Evolutionary conservation across 2,329 filamentous ascomycete genomes (phyloP), one percentile per base, ranked within the genome.

Genomic region (Sarocladium strictum): DNA sequence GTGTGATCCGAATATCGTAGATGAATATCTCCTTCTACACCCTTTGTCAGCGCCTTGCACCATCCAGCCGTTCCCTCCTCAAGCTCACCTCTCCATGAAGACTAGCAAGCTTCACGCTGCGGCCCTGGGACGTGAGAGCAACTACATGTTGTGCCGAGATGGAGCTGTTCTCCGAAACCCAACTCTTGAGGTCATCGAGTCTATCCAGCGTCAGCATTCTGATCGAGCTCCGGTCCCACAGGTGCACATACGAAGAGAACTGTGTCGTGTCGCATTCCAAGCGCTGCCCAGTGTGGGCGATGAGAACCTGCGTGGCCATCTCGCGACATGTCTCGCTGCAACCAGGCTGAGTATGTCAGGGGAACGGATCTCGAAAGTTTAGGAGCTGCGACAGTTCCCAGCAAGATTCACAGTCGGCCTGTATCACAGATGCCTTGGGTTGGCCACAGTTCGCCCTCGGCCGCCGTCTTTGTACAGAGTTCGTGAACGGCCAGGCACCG

Each of bases 271-370:
- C 89, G 69, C 89, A 81, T 69, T 85, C 80, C 68, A 96, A 80
- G 74, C 87, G 86, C 78, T 90, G 86, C 77, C 93, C 93, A 72
- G 89, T 91, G 76, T 96, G 92, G 80, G 90, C 91, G 69, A 96
- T 86, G 77, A 90, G 89, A 73, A 96, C 86, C 76, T 90, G 85
- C 70, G 93, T 83, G 76, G 89, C 88, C 90, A 96, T 96, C 73
- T 78, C 81, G 74, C 76, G 74, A 74, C 77, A 80, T 79, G 66
- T 73, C 73, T 53, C 50, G 50, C 38, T 11, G 23, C 21, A 29
- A 17, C 23, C 43, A 29, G 24, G 14, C n/a, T 47, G 17, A 15
- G 17, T 12, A 17, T 7, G 23, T 27, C 21, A 11, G 29, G 24
- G 24, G 29, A 7, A 47, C 10, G 43, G n/a, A 11, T 17, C 14